phyloP scores from a whole-genome alignment of 2,329 filamentous ascomycete species.

The Botryotinia narcissicola region DNA sequence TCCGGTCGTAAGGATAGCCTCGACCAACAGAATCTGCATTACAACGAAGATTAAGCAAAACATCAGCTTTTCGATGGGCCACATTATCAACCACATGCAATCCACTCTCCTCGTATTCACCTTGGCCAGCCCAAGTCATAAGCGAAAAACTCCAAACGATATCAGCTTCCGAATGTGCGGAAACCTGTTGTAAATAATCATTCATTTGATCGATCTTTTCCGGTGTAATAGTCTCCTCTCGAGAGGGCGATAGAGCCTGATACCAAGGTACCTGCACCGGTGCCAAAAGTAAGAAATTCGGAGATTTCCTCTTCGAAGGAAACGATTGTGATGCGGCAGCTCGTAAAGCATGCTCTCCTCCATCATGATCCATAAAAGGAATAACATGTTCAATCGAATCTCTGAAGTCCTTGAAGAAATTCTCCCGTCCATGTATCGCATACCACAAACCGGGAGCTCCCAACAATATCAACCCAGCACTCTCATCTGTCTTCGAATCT shows the following conservation, averaged over 20 bases:
- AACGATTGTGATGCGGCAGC: conserved; percentile 28
- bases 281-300: conserved; percentile 35
- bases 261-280: conserved; percentile 40
- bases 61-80: conserved; percentile 48
- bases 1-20: conserved; percentile 47
- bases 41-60: conserved; percentile 51
- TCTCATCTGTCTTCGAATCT: conserved; percentile 27
- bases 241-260: conserved; percentile 33
- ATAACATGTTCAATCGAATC: conserved; percentile 47
- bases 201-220: conserved; percentile 53
- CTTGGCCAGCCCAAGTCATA: conserved; percentile 45
- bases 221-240: conserved; percentile 46
- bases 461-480: conserved; percentile 49
- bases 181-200: conserved; percentile 46
- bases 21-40: conserved; percentile 46
- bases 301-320: conserved; percentile 27
- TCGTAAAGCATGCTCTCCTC: conserved; percentile 30
- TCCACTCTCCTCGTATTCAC: conserved; percentile 47
- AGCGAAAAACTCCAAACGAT: conserved; percentile 51
- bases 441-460: conserved; percentile 56
- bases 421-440: conserved; percentile 49
- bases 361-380: conserved; percentile 39
- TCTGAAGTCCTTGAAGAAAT: conserved; percentile 47
- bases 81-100: conserved; percentile 49
- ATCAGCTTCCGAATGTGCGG: conserved; percentile 43